Evolutionary conservation across 305 asterid species (phyloP), one percentile per base, ranked within the genome.

Genomic region (Nicotiana rustica): DNA sequence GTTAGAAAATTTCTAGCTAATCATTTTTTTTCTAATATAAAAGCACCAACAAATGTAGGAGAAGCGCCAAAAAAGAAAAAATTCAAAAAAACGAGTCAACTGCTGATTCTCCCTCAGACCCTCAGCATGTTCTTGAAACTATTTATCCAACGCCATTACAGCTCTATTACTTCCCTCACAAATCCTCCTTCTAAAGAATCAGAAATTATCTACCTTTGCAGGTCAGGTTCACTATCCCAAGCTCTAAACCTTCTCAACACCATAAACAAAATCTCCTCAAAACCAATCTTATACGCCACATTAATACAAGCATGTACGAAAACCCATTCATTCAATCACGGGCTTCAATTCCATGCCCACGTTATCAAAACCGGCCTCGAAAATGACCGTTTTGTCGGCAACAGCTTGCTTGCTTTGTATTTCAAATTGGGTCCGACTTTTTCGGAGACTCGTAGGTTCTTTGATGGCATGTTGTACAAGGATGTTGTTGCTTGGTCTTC

Each of bases 401-500:
- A 96, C 86, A 92, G 92, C 87, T 85, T 95, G 21, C 88, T 96
- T 35, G 86, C 98, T 59, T 84, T 95, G 60, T 96, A 93, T 87
- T 91, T 89, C 86, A 94, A 91, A 73, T 66, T 90, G 35, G 84
- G 91, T 31, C 60, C 85, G 0, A 76, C 88, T 79, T 85, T 92
- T 61, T 15, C 77, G 19, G 90, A 92, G 56, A 88, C 93, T 1
- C 82, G 84, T 14, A 89, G 84, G 47, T 82, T 90, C 81, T 92
- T 94, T 67, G 90, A 90, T 55, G 92, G 89, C 3, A 83, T 96
- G 89, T 61, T 10, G 33, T 86, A 86, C 36, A 94, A 93, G 85
- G 98, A 96, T 69, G 97, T 91, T 1, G 96, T 94, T 19, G 90
- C 97, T 1, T 96, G 98, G 98, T 91, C 95, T 65, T 93, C 97